Conservation (phyloP, 2,329 filamentous ascomycete species). For the Stachybotrys elegans region DNA sequence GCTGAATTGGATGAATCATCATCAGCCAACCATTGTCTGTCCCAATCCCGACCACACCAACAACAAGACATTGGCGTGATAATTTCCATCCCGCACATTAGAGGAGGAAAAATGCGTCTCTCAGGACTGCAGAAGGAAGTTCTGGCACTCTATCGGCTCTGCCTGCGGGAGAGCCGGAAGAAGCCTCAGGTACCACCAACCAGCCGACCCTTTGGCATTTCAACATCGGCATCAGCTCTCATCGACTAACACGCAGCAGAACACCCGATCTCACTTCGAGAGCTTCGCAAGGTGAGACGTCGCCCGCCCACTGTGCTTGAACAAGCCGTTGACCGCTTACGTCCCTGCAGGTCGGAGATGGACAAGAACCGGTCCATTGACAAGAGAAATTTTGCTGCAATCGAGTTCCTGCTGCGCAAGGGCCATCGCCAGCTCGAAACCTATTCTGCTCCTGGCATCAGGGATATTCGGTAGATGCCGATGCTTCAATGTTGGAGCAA, state of each 20-base stretch:
- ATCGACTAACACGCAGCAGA: slow-evolving; percentile 32
- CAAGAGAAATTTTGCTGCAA: slow-evolving; percentile 79
- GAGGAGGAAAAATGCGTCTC: slow-evolving; percentile 40
- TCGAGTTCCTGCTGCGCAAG: slow-evolving; percentile 81
- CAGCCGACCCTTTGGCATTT: neutral
- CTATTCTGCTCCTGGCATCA: slow-evolving; percentile 76
- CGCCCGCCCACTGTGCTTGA: too few relatives aligned
- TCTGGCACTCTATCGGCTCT: slow-evolving; percentile 77
- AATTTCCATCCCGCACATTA: too few relatives aligned
- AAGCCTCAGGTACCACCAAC: slow-evolving; percentile 64
- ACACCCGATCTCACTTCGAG: slow-evolving; percentile 55
- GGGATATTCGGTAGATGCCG: slow-evolving; percentile 57
- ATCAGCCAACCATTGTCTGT: too few relatives aligned
- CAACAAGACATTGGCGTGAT: too few relatives aligned
- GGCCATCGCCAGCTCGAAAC: slow-evolving; percentile 76
- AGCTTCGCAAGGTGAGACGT: slow-evolving; percentile 54
- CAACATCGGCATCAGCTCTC: neutral
- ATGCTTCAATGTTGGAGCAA: too few relatives aligned
- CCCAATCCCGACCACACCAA: too few relatives aligned
- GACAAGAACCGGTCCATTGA: slow-evolving; percentile 61
- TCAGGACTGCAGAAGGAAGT: slow-evolving; percentile 92
- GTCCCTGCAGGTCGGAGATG: slow-evolving; percentile 60
- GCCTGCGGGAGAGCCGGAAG: slow-evolving; percentile 72
- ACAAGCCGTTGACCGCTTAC: neutral
- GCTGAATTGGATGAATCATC: too few relatives aligned